Percentiles rank a stretch among this genome's conserved stretches.
These are phyloP conservation scores for Magnaporthiopsis poae DNA, from an alignment of 2,329 filamentous ascomycete genomes.

Conservation along the genomic window DNA sequence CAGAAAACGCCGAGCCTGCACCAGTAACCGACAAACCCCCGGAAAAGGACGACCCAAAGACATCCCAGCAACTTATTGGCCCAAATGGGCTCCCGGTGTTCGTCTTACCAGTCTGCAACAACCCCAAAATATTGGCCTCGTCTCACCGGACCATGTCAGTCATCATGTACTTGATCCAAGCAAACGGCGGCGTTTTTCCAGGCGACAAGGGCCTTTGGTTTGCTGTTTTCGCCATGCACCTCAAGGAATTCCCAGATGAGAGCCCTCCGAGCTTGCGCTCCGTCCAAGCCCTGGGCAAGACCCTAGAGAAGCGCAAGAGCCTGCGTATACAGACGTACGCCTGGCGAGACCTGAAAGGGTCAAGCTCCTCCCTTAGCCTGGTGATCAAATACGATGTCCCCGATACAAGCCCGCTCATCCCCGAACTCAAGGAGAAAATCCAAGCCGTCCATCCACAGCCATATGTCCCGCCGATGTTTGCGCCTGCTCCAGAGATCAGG, in stretches of 20 bases:
- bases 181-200: conserved; percentile 38
- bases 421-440: conserved; percentile 35
- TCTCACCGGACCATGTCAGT: conserved; percentile 28
- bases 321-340: conserved; percentile 34
- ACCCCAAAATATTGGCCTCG: conserved; percentile 3
- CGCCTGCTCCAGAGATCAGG: conserved; percentile 15
- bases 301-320: conserved; percentile 26
- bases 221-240: conserved; percentile 36
- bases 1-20: neutral
- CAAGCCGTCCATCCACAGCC: conserved; percentile 35
- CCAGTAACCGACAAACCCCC: neutral
- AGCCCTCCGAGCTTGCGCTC: conserved; percentile 30
- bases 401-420: conserved; percentile 31
- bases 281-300: conserved; percentile 28
- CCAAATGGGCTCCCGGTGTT: conserved; percentile 3
- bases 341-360: conserved; percentile 31
- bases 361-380: conserved; percentile 34
- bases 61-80: neutral
- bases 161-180: conserved; percentile 30
- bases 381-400: conserved; percentile 33
- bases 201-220: conserved; percentile 41
- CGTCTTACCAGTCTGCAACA: neutral
- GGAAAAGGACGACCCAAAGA: neutral
- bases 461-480: conserved; percentile 32
- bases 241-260: conserved; percentile 28